Evolutionary conservation across 768 basidiomycete species (phyloP).

Genomic region (Lactarius trivialis): DNA sequence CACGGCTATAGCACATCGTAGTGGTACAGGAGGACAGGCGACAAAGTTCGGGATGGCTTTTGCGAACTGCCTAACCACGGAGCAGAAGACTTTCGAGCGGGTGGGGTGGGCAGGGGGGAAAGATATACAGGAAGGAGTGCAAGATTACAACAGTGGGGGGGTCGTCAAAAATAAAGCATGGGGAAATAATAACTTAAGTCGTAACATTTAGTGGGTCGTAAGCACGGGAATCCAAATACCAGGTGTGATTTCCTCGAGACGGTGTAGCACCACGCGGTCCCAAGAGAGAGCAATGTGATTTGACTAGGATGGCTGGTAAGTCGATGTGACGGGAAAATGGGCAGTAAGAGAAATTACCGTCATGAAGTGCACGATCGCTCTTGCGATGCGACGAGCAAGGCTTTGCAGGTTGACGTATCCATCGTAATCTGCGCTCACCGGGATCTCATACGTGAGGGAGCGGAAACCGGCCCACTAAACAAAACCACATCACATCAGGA

Average conservation of each 20-base stretch:
- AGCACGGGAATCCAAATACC: slow-evolving; percentile 21
- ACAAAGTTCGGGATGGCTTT: slow-evolving; percentile 1
- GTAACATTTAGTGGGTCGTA: slow-evolving; percentile 10
- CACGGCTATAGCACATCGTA: slow-evolving; percentile 10
- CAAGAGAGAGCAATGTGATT: slow-evolving; percentile 21
- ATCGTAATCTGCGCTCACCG: slow-evolving; percentile 9
- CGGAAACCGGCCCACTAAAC: slow-evolving; percentile 21
- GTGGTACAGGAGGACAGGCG: slow-evolving; percentile 9
- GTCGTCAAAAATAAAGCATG: slow-evolving; percentile 13
- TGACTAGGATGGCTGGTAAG: slow-evolving; percentile 1
- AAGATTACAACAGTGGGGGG: background rate
- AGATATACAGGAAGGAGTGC: background rate
- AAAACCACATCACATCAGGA: background rate
- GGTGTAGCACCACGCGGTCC: slow-evolving; percentile 21
- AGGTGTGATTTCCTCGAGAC: slow-evolving; percentile 18
- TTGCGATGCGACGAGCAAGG: slow-evolving; percentile 19
- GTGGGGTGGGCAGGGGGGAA: background rate
- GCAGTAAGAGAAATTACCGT: slow-evolving; percentile 2
- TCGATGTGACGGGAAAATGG: background rate
- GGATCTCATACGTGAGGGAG: slow-evolving; percentile 20
- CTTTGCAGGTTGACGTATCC: slow-evolving; percentile 17
- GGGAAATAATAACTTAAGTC: slow-evolving; percentile 11
- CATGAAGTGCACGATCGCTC: slow-evolving; percentile 23
- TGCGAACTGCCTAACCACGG: slow-evolving; percentile 4
- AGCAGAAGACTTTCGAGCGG: background rate